A percentile compares a stretch with the other conserved stretches of the same genome.
Evolutionary conservation across 352 stramenopile genomes (phyloP).

Genomic region (Phytophthora quininea): DNA sequence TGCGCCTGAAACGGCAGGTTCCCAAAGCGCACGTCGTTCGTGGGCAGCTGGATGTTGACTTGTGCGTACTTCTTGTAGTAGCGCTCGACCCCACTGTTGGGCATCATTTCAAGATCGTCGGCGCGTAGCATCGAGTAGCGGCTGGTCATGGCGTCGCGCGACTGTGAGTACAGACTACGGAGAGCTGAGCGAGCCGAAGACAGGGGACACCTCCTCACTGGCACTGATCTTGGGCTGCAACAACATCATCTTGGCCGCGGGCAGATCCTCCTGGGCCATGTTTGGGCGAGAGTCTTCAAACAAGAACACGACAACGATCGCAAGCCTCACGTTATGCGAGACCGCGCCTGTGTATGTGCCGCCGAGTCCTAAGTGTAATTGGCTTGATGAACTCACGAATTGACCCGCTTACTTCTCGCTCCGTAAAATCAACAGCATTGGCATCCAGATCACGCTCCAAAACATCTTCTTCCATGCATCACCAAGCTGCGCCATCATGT

Average conservation of each 20-base stretch:
- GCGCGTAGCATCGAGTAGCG: constrained; percentile 52
- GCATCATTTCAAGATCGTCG: constrained; percentile 68
- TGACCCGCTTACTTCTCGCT: no score
- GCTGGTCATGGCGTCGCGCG: constrained; percentile 35
- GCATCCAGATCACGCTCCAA: no score
- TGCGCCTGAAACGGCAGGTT: constrained; percentile 64
- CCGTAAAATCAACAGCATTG: no score
- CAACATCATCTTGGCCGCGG: constrained; percentile 4
- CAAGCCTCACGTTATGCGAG: no score
- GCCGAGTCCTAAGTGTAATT: no score
- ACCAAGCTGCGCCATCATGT: no score
- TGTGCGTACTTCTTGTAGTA: constrained; percentile 89
- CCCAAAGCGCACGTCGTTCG: constrained; percentile 68
- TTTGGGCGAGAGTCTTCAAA: background rate
- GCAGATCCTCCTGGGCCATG: constrained; percentile 9
- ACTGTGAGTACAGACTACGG: constrained; percentile 59
- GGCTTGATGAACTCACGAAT: no score
- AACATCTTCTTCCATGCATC: no score
- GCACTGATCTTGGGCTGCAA: background rate
- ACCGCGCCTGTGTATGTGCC: no score
- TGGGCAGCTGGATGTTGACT: constrained; percentile 49
- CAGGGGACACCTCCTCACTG: background rate
- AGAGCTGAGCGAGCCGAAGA: constrained; percentile 47
- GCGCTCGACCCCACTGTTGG: constrained; percentile 67
- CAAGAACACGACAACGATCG: no score